Evolutionary conservation across 768 basidiomycete species (phyloP).

Genomic region (Roridomyces roridus): DNA sequence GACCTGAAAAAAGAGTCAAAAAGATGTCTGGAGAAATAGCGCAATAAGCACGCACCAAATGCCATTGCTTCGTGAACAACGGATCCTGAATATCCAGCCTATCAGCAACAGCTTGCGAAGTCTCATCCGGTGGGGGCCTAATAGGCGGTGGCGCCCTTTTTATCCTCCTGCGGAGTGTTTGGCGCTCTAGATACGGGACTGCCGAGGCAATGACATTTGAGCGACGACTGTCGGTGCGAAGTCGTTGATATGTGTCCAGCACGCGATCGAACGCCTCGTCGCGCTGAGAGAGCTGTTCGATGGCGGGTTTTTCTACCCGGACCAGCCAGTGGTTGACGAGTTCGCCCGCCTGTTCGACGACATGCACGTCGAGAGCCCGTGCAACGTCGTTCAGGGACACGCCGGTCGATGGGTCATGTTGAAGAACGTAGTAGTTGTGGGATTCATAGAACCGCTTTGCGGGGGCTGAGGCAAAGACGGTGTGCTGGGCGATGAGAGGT

Average conservation of each 20-base stretch:
- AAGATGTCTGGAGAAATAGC: too few species aligned
- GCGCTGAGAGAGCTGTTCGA: slow-evolving; percentile 34
- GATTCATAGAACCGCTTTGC: slow-evolving; percentile 60
- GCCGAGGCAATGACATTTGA: slow-evolving; percentile 59
- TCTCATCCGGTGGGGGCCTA: slow-evolving; percentile 42
- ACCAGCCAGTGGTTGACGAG: slow-evolving; percentile 86
- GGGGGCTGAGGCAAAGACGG: slow-evolving; percentile 43
- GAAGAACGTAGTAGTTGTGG: slow-evolving; percentile 85
- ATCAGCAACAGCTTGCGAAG: slow-evolving; percentile 56
- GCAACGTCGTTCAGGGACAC: slow-evolving; percentile 68
- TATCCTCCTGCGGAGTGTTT: slow-evolving; percentile 67
- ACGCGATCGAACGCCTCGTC: slow-evolving; percentile 52
- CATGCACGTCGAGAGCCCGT: slow-evolving; percentile 70
- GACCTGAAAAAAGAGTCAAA: slow-evolving; percentile 37
- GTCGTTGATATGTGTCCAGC: slow-evolving; percentile 50
- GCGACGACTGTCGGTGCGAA: slow-evolving; percentile 47
- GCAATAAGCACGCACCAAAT: slow-evolving; percentile 47
- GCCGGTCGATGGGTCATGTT: slow-evolving; percentile 58
- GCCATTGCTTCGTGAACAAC: slow-evolving; percentile 88
- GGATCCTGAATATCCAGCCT: slow-evolving; percentile 81
- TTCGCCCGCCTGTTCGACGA: slow-evolving; percentile 85
- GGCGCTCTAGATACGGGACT: slow-evolving; percentile 65
- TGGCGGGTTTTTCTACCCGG: slow-evolving; percentile 51
- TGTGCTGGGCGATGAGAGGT: slow-evolving; percentile 36
- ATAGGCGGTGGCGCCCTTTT: slow-evolving; percentile 79